Evolutionary conservation across 1,284 basidiomycete genomes (phyloP), one percentile per base, ranked within the genome.

Genomic region (Volvariella surrecta): DNA sequence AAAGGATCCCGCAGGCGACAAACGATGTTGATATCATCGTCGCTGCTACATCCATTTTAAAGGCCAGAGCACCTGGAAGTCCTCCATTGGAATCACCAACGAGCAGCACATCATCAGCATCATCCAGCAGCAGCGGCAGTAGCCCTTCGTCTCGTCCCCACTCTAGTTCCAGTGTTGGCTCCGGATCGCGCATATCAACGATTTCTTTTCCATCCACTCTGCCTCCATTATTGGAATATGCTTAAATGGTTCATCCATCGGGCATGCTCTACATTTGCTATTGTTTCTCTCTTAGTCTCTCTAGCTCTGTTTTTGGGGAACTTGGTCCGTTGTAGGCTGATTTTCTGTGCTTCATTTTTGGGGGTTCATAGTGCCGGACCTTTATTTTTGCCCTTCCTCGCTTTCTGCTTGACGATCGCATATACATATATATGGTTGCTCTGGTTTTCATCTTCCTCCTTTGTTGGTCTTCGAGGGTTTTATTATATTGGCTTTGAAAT

Each of bases 11-110:
- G 11, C 71, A 73, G 13, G 58, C 71, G 42, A 77, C 78, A 38
- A 79, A 72, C 45, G 79, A 80, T 50, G 77, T 82, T 31, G 76
- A 82, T 53, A 79, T 81, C 50, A 71, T 82, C 53, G 75, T 77
- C 57, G 74, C 78, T 2, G 79, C 79, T 18, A 79, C 74, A 47
- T 75, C 74, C 13, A 68, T 82, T 45, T 68, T 82, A 38, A 67
- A 64, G 50, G 58, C 61, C 10, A 56, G 61, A 37, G 58, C 61
- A 32, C 58, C 61, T 19, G 47, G 47, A 40, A 48, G 51, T 34
- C 54, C 50, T 39, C 41, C 21, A n/a, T 15, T 24, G 8, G 21
- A 40, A 31, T 40, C 48, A 13, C 43, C 54, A 16, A 21, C 49
- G 32, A 43, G 40, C 16, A 44, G 39, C 37, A 28, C 48, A 13